Percentiles rank a stretch among this genome's conserved stretches.
These are phyloP conservation scores for Aspergillus fumigatus DNA, from an alignment of 2,329 filamentous ascomycete genomes.

Conservation along the genomic window DNA sequence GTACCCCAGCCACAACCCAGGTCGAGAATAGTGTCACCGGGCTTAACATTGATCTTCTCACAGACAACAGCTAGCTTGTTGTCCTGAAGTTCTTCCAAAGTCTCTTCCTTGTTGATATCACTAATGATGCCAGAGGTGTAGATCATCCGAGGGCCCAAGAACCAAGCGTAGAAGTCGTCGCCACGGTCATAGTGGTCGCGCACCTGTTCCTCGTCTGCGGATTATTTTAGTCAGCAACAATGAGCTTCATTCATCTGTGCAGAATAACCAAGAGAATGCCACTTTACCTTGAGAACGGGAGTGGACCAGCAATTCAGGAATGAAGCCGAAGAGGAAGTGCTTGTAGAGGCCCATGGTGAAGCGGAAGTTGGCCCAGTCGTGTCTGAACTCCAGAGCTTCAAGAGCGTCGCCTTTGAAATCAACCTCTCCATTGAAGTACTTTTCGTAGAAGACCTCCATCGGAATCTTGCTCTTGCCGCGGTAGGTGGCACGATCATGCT, in stretches of 20 bases:
- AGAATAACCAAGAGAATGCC: neutral
- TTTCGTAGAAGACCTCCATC: conserved; percentile 86
- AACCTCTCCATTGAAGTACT: conserved; percentile 93
- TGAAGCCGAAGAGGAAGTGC: conserved; percentile 81
- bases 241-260: neutral
- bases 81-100: conserved; percentile 91
- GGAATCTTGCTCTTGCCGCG: conserved; percentile 48
- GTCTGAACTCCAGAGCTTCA: conserved; percentile 86
- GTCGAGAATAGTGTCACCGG: conserved; percentile 79
- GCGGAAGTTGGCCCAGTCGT: conserved; percentile 94
- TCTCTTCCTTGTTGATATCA: conserved; percentile 81
- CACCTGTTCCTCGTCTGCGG: conserved; percentile 88
- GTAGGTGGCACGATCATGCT: conserved; percentile 44
- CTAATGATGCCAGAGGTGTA: conserved; percentile 95
- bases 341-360: conserved; percentile 84
- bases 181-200: conserved; percentile 96
- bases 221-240: conserved; percentile 2
- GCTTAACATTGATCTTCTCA: conserved; percentile 84
- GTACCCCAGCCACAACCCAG: conserved; percentile 99
- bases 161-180: conserved; percentile 98
- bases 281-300: conserved; percentile 73
- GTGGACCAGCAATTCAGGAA: conserved; percentile 89
- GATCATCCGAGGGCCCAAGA: conserved; percentile 96
- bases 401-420: conserved; percentile 92
- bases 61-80: conserved; percentile 95